Evolutionary conservation across 2,329 filamentous ascomycete genomes (phyloP), one percentile per base, ranked within the genome.

Genomic region (Didymella segeticola): DNA sequence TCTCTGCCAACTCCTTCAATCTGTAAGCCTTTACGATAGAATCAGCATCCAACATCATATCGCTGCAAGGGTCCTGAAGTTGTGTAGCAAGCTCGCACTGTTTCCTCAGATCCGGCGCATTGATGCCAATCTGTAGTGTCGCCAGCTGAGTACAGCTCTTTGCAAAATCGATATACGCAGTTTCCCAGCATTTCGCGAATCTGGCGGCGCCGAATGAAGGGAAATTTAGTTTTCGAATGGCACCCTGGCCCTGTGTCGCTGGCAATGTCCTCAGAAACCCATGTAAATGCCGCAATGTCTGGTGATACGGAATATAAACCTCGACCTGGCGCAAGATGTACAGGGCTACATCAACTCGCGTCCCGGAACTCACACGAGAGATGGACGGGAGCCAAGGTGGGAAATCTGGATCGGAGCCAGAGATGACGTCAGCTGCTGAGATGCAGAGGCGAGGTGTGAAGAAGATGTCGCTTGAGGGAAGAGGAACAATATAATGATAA

Each of bases 371-470:
- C 29, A 43, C 41, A 12, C n/a, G 41, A 11, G 41, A 19, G 1
- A 33, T 19, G 9, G 30, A 20, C 5, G 30, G 14, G 17, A 43
- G 29, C 41, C 41, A 43, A 19, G 8, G 12, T 10, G 20, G 41
- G 11, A 12, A 34, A 9, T 17, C 9, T 27, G 41, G 14, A 43
- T 33, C n/a, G 12, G 7, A 19, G 41, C 41, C 29, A 14, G 27
- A 15, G 20, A 43, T 43, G 29, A 43, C 20, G 41, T 34, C 41
- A 34, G 41, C 41, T 12, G 41, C 41, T 19, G 41, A 43, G 20
- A 43, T 34, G 29, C 42, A 36, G 10, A 45, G 42, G 4, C 15
- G 30, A 1, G 30, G 10, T 27, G 25, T 42, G 22, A 25, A 34
- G 31, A 34, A 36, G 30, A 26, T 36, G 22, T 45, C 30, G 42